These are phyloP conservation scores for Mycothermus thermophilus DNA, from an alignment of 495 filamentous ascomycete genomes.

Conservation along the genomic window DNA sequence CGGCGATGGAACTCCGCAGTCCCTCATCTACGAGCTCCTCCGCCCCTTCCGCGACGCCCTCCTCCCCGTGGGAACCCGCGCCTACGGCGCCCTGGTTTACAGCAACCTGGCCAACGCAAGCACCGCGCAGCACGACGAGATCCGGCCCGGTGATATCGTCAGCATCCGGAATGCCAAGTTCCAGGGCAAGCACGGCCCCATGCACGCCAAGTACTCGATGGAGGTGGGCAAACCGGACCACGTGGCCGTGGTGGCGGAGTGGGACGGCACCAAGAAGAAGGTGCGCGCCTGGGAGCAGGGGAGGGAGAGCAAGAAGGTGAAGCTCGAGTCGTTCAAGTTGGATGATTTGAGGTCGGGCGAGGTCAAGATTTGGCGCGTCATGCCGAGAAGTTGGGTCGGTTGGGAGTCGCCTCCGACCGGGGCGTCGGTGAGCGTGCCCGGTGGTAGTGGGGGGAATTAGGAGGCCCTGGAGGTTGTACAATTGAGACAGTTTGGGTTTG, in stretches of 20 bases:
- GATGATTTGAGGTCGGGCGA: conserved; percentile 86
- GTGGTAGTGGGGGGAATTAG: conserved; percentile 12
- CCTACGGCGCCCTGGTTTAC: conserved; percentile 87
- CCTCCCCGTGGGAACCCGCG: conserved; percentile 66
- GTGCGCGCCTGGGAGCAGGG: conserved; percentile 92
- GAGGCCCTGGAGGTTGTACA: conserved; percentile 10
- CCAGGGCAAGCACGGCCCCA: conserved; percentile 85
- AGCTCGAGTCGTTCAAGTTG: conserved; percentile 83
- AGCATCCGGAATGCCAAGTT: conserved; percentile 90
- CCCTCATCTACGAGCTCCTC: conserved; percentile 66
- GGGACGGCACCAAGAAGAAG: conserved; percentile 99
- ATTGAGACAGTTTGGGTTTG: conserved; percentile 1
- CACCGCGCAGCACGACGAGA: conserved; percentile 82
- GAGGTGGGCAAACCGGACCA: conserved; percentile 91
- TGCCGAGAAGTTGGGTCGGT: conserved; percentile 82
- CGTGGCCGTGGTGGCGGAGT: conserved; percentile 91
- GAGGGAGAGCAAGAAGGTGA: conserved; percentile 85
- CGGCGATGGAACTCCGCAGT: conserved; percentile 67
- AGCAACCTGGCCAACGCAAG: conserved; percentile 87
- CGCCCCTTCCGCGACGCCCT: conserved; percentile 58
- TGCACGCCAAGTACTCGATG: conserved; percentile 83
- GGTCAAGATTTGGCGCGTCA: conserved; percentile 94
- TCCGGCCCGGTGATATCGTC: conserved; percentile 84
- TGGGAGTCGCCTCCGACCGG: conserved; percentile 40
- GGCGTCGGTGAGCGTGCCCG: neutral